A percentile compares a stretch with the other conserved stretches of the same genome.
Conservation (phyloP, 805 yeast species). For the Blastobotrys parvus region DNA sequence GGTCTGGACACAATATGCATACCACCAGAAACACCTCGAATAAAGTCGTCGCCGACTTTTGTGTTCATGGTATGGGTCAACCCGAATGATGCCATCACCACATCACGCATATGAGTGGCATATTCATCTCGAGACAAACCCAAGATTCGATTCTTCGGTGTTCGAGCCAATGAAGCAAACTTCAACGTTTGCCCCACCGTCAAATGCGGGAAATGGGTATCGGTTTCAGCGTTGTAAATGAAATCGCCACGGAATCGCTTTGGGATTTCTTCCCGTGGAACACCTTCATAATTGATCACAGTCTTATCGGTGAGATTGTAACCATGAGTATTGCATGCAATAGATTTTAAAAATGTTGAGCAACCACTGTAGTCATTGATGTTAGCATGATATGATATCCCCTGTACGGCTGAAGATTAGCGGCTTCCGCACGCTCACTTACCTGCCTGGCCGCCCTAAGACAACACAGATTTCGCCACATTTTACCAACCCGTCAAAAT, state of each 20-base stretch:
- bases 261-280: conserved; percentile 38
- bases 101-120: conserved; percentile 42
- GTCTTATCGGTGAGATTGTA: conserved; percentile 38
- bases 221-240: conserved; percentile 57
- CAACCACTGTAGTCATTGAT: conserved; percentile 45
- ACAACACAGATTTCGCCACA: conserved; percentile 70
- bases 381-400: background rate
- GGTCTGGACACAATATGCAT: too few species aligned
- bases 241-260: conserved; percentile 52
- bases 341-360: conserved; percentile 49
- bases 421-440: too few species aligned
- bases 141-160: conserved; percentile 48
- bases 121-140: conserved; percentile 43
- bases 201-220: conserved; percentile 53
- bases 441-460: conserved; percentile 63
- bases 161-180: conserved; percentile 46
- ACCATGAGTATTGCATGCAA: conserved; percentile 40
- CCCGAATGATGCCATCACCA: conserved; percentile 41
- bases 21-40: conserved; percentile 48
- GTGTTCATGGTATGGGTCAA: conserved; percentile 36
- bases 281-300: conserved; percentile 31
- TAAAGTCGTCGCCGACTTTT: conserved; percentile 37
- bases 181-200: conserved; percentile 53
- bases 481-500: conserved; percentile 46
- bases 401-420: conserved; percentile 17